Evolutionary conservation across 345 rosid genomes (phyloP), one percentile per base, ranked within the genome.

Genomic region (Heritiera littoralis): DNA sequence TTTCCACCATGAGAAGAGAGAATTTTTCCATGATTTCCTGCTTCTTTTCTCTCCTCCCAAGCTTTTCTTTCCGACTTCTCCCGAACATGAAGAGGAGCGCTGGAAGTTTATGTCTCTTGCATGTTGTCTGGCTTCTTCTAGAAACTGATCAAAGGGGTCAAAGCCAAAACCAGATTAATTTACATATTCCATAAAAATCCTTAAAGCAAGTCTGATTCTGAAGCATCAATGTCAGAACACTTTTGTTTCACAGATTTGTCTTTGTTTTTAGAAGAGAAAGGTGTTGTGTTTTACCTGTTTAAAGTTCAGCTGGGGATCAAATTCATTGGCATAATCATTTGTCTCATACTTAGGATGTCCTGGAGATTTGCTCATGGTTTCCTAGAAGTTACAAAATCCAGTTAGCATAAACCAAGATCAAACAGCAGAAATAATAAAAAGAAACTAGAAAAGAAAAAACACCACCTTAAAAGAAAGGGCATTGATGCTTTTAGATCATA

Each of bases 51-150:
- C 86, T 49, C 75, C 83, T 66, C 55, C 82, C 13, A 45, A 30
- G 59, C 76, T 46, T 14, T 30, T 69, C 78, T 80, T 81, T 40
- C 78, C 74, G 14, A 32, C 55, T 40, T 66, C 85, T n/a, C 82
- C 83, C 13, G 80, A 23, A 66, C 66, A 7, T 67, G 56, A 70
- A 64, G 79, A 32, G 30, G 86, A 49, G 35, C 79, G 52, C 32
- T 40, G 72, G 6, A 64, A 23, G 55, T 75, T 85, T 64, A 41
- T 48, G 74, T 80, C 78, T 58, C 68, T 78, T 28, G 77, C 85
- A 77, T 86, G 86, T 72, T 88, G 86, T 73, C 81, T 88, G 75
- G 91, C 92, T 82, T 88, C 91, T 63, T 87, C 84, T 84, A 91
- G 78, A 84, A 88, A 89, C 94, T 88, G 81, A 76, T 78, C 71